Conservation (phyloP, 169 alveolate species). For the Amoebophrya sp. region DNA sequence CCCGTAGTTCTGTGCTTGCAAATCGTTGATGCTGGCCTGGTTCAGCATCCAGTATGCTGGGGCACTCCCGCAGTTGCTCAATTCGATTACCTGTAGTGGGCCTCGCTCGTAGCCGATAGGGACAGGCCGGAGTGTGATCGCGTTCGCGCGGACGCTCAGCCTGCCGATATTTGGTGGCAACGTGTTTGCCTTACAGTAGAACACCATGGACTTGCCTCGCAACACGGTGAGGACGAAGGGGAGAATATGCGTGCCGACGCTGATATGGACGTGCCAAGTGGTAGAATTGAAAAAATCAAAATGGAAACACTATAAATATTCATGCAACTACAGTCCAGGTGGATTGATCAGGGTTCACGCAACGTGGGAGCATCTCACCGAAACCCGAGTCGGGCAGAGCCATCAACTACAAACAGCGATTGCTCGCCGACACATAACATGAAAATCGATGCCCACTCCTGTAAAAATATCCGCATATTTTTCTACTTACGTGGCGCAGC, state of each 20-base stretch:
- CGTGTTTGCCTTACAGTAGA: conserved; percentile 19
- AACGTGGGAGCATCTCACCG: no score
- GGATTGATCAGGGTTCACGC: no score
- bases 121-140: conserved; percentile 12
- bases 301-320: no score
- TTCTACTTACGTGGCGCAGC: no score
- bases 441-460: no score
- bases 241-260: neutral
- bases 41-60: neutral
- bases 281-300: no score
- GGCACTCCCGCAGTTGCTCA: neutral
- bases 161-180: neutral
- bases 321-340: no score
- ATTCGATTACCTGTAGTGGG: neutral
- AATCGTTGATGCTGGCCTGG: neutral
- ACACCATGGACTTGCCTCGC: conserved; percentile 9
- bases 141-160: neutral
- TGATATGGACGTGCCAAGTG: no score
- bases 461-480: no score
- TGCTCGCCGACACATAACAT: no score
- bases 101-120: conserved; percentile 16
- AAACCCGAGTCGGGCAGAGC: no score
- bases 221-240: neutral
- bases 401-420: no score
- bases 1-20: neutral